phyloP scores from a whole-genome alignment of 2,329 filamentous ascomycete species.

The Cordyceps fumosorosea region DNA sequence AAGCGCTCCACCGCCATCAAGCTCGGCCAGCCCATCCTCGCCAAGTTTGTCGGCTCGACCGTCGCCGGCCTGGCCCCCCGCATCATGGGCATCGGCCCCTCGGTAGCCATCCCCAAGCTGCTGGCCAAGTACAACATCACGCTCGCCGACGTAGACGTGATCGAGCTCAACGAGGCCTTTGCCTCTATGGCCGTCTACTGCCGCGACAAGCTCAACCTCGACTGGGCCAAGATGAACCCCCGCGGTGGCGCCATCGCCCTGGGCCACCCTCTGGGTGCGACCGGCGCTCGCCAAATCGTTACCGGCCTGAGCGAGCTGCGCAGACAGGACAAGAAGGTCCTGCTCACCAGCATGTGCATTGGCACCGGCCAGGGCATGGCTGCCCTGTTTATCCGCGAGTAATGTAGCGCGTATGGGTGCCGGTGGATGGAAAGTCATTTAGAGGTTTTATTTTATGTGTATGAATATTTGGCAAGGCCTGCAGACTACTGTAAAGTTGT shows the following conservation, averaged over 20 bases:
- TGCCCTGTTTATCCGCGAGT: conserved; percentile 47
- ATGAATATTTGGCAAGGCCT: conserved; percentile 11
- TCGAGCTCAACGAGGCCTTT: conserved; percentile 97
- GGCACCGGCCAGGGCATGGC: conserved; percentile 66
- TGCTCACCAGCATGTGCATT: conserved; percentile 87
- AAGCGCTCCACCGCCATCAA: conserved; percentile 83
- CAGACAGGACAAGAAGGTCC: conserved; percentile 79
- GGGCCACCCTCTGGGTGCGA: conserved; percentile 75
- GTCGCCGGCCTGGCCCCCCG: conserved; percentile 84
- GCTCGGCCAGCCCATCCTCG: conserved; percentile 84
- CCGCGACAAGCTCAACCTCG: conserved; percentile 62
- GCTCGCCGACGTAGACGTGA: conserved; percentile 77
- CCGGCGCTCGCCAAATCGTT: conserved; percentile 74
- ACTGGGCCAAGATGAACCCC: conserved; percentile 72
- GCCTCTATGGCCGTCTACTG: conserved; percentile 98
- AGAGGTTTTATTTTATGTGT: conserved; percentile 6
- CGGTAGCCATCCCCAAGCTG: conserved; percentile 72
- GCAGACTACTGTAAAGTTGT: conserved; percentile 1
- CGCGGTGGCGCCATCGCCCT: conserved; percentile 77
- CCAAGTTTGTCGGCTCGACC: conserved; percentile 89
- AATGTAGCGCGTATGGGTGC: not conserved
- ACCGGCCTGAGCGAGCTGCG: conserved; percentile 82
- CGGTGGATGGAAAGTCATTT: not conserved
- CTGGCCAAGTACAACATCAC: conserved; percentile 71
- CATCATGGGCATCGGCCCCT: conserved; percentile 93